Percentiles rank a stretch among this genome's conserved stretches.
Evolutionary conservation across 2,329 filamentous ascomycete genomes (phyloP).

Genomic region (Talaromyces sp.): DNA sequence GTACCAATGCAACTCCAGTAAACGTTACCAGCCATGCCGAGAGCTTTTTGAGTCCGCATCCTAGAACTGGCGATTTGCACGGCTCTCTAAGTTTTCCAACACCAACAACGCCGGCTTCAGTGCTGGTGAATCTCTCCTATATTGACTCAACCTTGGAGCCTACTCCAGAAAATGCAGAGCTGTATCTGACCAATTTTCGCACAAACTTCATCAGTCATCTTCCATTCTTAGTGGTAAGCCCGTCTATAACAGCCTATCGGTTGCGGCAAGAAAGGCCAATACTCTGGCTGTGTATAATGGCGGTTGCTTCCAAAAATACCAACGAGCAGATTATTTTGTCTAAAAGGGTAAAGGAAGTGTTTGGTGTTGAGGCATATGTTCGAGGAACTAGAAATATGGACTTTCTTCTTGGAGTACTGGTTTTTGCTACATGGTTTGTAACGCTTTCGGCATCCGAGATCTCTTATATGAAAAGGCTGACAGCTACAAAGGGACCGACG

Average conservation of each 20-base stretch:
- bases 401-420: conserved; percentile 1
- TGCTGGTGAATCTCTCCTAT: neutral
- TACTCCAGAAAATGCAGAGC: neutral
- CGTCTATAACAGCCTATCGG: neutral
- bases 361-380: conserved; percentile 6
- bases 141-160: neutral
- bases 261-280: conserved; percentile 9
- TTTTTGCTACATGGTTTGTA: conserved; percentile 8
- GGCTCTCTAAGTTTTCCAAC: neutral
- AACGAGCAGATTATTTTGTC: conserved; percentile 5
- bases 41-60: neutral
- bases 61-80: neutral
- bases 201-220: conserved; percentile 4
- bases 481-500: conserved; percentile 5
- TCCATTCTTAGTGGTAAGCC: conserved; percentile 3
- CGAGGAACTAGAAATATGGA: conserved; percentile 4
- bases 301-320: conserved; percentile 4
- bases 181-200: conserved; percentile 5
- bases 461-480: neutral
- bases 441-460: too few relatives aligned
- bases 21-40: neutral
- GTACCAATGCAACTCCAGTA: neutral
- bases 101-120: neutral
- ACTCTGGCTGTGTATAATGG: conserved; percentile 12
- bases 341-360: neutral